A percentile compares a stretch with the other conserved stretches of the same genome.
phyloP scores from a whole-genome alignment of 2,329 filamentous ascomycete species.

The Diatrype stigma region DNA sequence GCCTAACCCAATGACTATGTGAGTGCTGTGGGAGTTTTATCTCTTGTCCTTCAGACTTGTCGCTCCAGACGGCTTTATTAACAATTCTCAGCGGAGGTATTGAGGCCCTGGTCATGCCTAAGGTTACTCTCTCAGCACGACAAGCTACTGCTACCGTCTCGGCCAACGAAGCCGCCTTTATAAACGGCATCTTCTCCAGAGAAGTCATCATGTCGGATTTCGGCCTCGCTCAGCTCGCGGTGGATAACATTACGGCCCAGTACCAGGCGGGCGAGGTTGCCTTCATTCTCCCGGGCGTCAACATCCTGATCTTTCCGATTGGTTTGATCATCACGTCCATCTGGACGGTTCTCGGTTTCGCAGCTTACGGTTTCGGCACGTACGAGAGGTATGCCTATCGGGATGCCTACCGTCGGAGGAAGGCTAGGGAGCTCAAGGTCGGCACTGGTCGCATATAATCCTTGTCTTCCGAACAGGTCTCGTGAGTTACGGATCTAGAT shows the following conservation, averaged over 20 bases:
- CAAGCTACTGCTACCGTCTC: conserved; percentile 63
- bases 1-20: conserved; percentile 56
- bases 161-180: conserved; percentile 66
- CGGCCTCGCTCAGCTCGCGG: conserved; percentile 44
- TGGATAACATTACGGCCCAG: conserved; percentile 40
- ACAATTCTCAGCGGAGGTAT: conserved; percentile 41
- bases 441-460: neutral
- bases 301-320: conserved; percentile 65
- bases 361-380: conserved; percentile 60
- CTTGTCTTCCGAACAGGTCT: too few species aligned
- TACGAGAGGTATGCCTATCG: conserved; percentile 62
- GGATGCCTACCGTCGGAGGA: conserved; percentile 55
- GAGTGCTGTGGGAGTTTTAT: conserved; percentile 33
- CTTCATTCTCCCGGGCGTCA: conserved; percentile 66
- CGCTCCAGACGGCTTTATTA: neutral
- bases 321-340: conserved; percentile 62
- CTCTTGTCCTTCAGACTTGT: too few species aligned
- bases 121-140: conserved; percentile 61
- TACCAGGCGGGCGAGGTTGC: conserved; percentile 51
- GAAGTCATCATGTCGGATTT: conserved; percentile 50
- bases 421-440: conserved; percentile 38
- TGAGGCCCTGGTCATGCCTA: conserved; percentile 62
- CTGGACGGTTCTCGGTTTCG: conserved; percentile 57
- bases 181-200: conserved; percentile 65
- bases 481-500: too few species aligned